Conservation (phyloP, 768 basidiomycete species). For the Phanerochaete carnosa region DNA sequence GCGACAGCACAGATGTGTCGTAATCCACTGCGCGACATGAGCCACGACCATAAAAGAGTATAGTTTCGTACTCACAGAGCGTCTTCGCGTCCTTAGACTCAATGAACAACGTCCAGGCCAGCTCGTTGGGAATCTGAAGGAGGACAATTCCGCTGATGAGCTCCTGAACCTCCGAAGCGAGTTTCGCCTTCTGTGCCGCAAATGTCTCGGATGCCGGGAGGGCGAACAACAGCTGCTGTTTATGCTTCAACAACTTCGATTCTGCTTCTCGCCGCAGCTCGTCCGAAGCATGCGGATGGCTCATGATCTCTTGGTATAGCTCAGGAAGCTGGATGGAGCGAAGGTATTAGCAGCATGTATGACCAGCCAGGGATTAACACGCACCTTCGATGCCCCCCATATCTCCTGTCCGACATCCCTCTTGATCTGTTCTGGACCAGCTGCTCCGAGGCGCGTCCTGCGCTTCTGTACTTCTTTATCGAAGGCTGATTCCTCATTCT, state of each 20-base stretch:
- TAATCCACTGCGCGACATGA: slow-evolving; percentile 49
- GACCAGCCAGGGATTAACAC: neutral
- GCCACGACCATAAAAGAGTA: neutral
- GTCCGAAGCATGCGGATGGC: slow-evolving; percentile 77
- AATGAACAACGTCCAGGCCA: slow-evolving; percentile 78
- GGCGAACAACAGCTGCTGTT: slow-evolving; percentile 56
- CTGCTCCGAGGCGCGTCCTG: slow-evolving; percentile 70
- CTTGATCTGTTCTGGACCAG: slow-evolving; percentile 52
- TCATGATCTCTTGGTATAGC: slow-evolving; percentile 76
- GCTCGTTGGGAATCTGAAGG: slow-evolving; percentile 70
- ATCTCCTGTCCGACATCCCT: slow-evolving; percentile 69
- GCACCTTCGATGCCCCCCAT: slow-evolving; percentile 57
- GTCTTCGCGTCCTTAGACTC: slow-evolving; percentile 69
- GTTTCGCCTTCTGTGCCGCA: slow-evolving; percentile 37
- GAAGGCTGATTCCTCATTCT: slow-evolving; percentile 53
- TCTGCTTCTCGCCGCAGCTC: slow-evolving; percentile 77
- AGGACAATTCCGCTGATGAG: slow-evolving; percentile 75
- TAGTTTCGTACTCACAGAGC: slow-evolving; percentile 47
- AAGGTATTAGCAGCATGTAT: neutral
- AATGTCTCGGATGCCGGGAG: slow-evolving; percentile 41
- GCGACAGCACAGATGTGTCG: slow-evolving; percentile 49
- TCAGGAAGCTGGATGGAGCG: slow-evolving; percentile 51
- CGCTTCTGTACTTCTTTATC: slow-evolving; percentile 74
- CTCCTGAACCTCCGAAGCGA: slow-evolving; percentile 65
- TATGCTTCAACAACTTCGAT: slow-evolving; percentile 66